Evolutionary conservation across 2,329 filamentous ascomycete genomes (phyloP).

Genomic region (Talaromyces sp.): DNA sequence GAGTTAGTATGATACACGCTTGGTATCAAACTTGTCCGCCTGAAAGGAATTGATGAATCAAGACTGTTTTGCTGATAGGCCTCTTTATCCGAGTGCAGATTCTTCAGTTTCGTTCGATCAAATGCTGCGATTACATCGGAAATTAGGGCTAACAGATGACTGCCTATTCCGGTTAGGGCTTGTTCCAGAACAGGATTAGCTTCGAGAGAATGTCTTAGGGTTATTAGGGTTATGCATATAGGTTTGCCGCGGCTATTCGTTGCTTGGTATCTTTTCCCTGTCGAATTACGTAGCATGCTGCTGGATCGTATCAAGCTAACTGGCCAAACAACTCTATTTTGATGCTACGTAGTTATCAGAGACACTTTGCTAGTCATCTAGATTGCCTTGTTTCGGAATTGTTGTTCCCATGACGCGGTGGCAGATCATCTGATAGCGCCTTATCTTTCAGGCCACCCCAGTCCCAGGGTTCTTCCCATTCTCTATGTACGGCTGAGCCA

Average conservation of each 20-base stretch:
- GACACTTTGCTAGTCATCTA: neutral
- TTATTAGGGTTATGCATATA: neutral
- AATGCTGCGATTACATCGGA: neutral
- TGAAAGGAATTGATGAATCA: neutral
- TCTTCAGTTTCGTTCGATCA: neutral
- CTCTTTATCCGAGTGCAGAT: neutral
- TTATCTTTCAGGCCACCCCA: neutral
- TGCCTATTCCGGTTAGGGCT: neutral
- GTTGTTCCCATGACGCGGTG: constrained; percentile 4
- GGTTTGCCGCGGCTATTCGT: neutral
- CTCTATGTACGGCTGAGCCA: neutral
- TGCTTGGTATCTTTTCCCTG: neutral
- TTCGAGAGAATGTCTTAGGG: neutral
- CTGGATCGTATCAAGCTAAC: neutral
- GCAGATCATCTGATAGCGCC: constrained; percentile 3
- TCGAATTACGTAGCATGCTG: neutral
- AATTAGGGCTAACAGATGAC: neutral
- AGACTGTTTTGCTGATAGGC: neutral
- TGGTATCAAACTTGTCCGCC: neutral
- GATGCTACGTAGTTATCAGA: neutral
- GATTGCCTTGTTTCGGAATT: neutral
- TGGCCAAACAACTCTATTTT: neutral
- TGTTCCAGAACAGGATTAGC: neutral
- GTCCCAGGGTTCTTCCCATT: neutral
- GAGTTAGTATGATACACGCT: neutral